Base-by-base conservation (phyloP, 108 stramenopile species). In the Mayamaea pseudoterrestris region DNA sequence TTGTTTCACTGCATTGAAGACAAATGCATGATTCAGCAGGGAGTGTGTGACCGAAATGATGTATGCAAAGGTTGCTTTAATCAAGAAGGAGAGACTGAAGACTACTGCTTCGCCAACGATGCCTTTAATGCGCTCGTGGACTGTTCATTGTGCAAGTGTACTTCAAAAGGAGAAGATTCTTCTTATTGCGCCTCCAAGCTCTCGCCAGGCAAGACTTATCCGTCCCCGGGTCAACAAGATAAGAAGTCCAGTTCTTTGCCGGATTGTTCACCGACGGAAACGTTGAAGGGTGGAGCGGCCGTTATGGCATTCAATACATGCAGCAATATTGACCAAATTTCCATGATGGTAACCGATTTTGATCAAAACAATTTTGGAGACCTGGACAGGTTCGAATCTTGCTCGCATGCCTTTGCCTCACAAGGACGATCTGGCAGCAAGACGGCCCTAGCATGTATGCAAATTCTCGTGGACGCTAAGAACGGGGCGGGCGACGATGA, bases 351-450 rank as follows among this genome's bases (percentile, higher is more conserved):
- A 26, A 80, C 69, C 5, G 75, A 93, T 30, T 93, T 83, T 46
- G 86, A 93, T 47, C 76, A 85, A 53, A 69, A 80, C 37, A 79
- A 93, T 55, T 93, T 93, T 76, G 90, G 90, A 23, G 57, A 61
- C 28, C 54, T 93, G 34, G 92, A 93, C 53, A 34, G 53, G 9
- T 93, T 93, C 60, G 92, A 93, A 64, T 64, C 66, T 0, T 93
- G 92, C 56, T 74, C 92, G 12, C 76, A 89, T 54, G 65, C 63
- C 4, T 87, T 63, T 50, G 50, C 58, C 8, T 63, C 68, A 13
- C 63, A 76, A 18, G 53, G 48, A 0, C 48, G 66, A 31, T 82
- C 79, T 54, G 80, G 82, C 27, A 80, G 84, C 0, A 67, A 73
- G 34, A 76, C 69, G 31, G 87, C 92, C 2, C 47, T 82, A 63